Conservation (phyloP, 2,329 filamentous ascomycete species). For the Neonectria sp. region DNA sequence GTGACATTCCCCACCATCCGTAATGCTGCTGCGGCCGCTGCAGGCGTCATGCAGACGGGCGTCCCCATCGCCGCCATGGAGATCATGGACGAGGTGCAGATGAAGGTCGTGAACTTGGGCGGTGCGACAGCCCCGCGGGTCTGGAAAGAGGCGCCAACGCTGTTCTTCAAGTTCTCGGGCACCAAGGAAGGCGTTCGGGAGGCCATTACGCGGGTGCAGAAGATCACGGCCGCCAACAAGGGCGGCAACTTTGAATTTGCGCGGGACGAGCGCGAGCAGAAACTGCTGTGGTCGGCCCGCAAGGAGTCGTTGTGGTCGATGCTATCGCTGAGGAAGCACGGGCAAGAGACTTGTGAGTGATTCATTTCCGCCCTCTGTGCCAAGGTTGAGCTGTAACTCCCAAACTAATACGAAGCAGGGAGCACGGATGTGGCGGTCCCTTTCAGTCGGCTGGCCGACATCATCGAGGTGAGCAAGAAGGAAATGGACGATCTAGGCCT, state of each 20-base stretch:
- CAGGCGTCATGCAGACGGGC: constrained; percentile 81
- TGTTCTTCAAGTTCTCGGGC: constrained; percentile 91
- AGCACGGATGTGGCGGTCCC: constrained; percentile 90
- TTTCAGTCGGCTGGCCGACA: constrained; percentile 80
- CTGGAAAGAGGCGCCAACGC: constrained; percentile 83
- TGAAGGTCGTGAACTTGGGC: constrained; percentile 84
- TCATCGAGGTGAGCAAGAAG: constrained; percentile 87
- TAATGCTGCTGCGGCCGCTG: constrained; percentile 81
- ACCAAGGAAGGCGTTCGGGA: constrained; percentile 84
- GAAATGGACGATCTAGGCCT: constrained; percentile 89
- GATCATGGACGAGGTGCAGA: constrained; percentile 91
- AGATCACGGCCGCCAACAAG: constrained; percentile 76
- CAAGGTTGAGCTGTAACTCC: background rate
- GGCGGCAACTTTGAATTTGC: constrained; percentile 84
- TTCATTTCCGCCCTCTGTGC: background rate
- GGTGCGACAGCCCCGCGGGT: constrained; percentile 77
- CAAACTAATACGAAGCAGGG: constrained; percentile 61
- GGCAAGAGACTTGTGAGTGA: constrained; percentile 80
- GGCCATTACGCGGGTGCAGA: constrained; percentile 78
- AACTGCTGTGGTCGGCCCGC: constrained; percentile 83
- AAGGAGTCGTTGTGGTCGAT: constrained; percentile 91
- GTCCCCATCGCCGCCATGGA: constrained; percentile 85
- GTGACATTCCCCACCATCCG: constrained; percentile 85
- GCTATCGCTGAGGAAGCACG: constrained; percentile 76
- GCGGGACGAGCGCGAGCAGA: constrained; percentile 77